phyloP scores from a whole-genome alignment of 208 protist species.

The Zelonia costaricensis region DNA sequence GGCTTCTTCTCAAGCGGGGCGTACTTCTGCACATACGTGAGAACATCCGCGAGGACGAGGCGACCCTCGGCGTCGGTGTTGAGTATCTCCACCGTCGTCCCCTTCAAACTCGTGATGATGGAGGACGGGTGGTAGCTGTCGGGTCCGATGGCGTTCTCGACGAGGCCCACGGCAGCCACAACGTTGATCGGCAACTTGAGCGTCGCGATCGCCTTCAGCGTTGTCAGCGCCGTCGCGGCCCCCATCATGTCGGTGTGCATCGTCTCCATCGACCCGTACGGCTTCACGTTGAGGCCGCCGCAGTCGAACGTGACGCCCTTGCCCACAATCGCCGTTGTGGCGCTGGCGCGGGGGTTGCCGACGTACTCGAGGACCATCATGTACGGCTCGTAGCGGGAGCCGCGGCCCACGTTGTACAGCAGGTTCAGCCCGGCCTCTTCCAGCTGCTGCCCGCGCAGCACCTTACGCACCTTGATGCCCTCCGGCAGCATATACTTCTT shows the following conservation, averaged over 20 bases:
- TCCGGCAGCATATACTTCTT: constrained; percentile 39
- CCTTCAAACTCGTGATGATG: constrained; percentile 82
- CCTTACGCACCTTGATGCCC: constrained; percentile 58
- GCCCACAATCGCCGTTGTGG: constrained; percentile 72
- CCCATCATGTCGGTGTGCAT: constrained; percentile 95
- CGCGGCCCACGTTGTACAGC: constrained; percentile 85
- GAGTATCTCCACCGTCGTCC: constrained; percentile 85
- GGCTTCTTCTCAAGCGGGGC: constrained; percentile 61
- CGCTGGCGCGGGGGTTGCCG: constrained; percentile 44
- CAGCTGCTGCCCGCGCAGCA: constrained; percentile 58
- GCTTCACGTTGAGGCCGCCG: constrained; percentile 92
- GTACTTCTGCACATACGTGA: constrained; percentile 85
- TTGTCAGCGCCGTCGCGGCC: constrained; percentile 75
- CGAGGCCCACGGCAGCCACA: constrained; percentile 75
- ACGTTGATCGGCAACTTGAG: constrained; percentile 79
- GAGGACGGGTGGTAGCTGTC: constrained; percentile 79
- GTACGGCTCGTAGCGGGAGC: constrained; percentile 63
- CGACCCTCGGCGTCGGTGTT: constrained; percentile 94
- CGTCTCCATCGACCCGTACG: constrained; percentile 87
- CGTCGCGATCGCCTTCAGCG: constrained; percentile 67
- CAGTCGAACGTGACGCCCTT: constrained; percentile 94
- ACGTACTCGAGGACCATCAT: constrained; percentile 85
- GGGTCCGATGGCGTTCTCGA: constrained; percentile 88
- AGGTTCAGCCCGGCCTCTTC: constrained; percentile 60
- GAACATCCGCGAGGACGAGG: constrained; percentile 88